Evolutionary conservation across 1,139 yeast genomes (phyloP), one percentile per base, ranked within the genome.

Genomic region (Suhomyces chickasaworum): DNA sequence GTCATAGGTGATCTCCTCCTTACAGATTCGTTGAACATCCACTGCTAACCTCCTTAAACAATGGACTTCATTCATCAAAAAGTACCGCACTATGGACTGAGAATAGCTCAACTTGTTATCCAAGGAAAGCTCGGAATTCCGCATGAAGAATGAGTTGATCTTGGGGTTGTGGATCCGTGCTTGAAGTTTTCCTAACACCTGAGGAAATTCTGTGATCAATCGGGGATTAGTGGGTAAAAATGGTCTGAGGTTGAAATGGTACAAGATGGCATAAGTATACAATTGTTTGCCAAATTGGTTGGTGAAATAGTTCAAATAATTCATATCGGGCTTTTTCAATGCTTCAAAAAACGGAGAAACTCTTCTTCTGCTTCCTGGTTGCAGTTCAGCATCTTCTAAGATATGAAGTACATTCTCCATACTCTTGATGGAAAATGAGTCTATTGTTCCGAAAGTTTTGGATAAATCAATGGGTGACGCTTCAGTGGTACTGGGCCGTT

Each of bases 371-470:
- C 36, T 32, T 12, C 47, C 44, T 7, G 51, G 41, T n/a, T 36
- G 51, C 13, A 46, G 29, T 36, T 53, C 58, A 10, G 51, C 57
- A 17, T 51, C 51, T 32, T 52, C 53, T 8, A 55, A 44, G 40
- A 55, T 55, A 17, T 47, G 51, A 37, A 55, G 49, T 23, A 55
- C 54, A 32, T 53, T 53, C 30, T 52, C 56, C 57, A 53, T 54
- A 23, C 56, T 39, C 20, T 35, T 37, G 44, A 47, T 44, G 18
- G 49, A 46, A 29, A 37, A 46, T n/a, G 49, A 16, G 15, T 46
- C 49, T 16, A 43, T 15, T 4, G 36, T 39, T 15, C 46, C 45
- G 25, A 42, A 40, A 8, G 46, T 42, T 22, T 47, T 41, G 31
- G 51, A 42, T 3, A 52, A 41, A 23, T 52, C 51, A n/a, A 51